Conservation (phyloP, 2,329 filamentous ascomycete genomes). For the Monosporascus sp. region DNA sequence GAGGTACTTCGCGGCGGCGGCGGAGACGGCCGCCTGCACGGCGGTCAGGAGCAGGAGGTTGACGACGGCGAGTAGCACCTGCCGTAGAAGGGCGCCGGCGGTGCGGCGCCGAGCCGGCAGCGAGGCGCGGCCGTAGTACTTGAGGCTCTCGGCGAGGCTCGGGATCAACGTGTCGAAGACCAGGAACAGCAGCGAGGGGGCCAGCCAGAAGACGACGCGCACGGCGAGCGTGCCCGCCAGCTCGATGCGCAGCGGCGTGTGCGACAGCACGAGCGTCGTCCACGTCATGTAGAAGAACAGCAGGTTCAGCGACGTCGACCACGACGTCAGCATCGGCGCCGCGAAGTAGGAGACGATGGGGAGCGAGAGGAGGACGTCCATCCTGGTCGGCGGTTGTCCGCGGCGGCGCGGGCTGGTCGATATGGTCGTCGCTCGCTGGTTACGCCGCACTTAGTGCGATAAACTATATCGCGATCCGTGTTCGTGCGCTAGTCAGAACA, state of each 20-base stretch:
- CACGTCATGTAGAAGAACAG: conserved; percentile 90
- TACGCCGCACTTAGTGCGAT: no score
- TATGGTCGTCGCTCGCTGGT: no score
- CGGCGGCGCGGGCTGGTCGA: no score
- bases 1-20: conserved; percentile 29
- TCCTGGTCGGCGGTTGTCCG: conserved; percentile 19
- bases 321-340: conserved; percentile 57
- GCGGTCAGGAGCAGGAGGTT: conserved; percentile 41
- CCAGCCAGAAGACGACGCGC: conserved; percentile 63
- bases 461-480: no score
- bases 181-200: conserved; percentile 68
- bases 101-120: conserved; percentile 39
- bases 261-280: conserved; percentile 74
- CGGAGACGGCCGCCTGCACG: conserved; percentile 36
- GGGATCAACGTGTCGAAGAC: conserved; percentile 67
- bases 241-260: conserved; percentile 70
- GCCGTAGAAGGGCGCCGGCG: conserved; percentile 25
- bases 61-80: conserved; percentile 36
- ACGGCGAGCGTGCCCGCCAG: conserved; percentile 63
- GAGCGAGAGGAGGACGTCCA: conserved; percentile 66
- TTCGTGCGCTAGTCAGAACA: no score
- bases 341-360: conserved; percentile 66
- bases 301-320: conserved; percentile 74
- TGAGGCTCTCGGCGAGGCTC: conserved; percentile 61
- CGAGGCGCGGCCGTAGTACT: conserved; percentile 53